These are phyloP conservation scores for Torulaspora maleeae DNA, from an alignment of 805 yeast species.

Conservation along the genomic window DNA sequence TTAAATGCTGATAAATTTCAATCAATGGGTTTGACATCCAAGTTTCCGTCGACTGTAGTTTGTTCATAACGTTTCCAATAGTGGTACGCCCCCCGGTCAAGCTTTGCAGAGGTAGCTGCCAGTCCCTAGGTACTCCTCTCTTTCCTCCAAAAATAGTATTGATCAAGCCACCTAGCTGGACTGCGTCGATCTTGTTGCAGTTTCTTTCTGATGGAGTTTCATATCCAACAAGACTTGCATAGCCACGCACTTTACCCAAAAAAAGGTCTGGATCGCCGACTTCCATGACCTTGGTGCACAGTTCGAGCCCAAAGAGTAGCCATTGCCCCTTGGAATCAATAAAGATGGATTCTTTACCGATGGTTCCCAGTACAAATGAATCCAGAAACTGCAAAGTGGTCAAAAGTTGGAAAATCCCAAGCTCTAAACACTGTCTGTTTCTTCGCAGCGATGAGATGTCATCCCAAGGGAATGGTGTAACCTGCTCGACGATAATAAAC, in stretches of 20 bases:
- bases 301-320: conserved; percentile 79
- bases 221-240: conserved; percentile 12
- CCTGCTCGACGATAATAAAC: conserved; percentile 30
- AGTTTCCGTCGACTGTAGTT: conserved; percentile 33
- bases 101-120: conserved; percentile 23
- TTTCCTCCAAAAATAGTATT: conserved; percentile 39
- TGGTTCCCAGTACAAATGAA: conserved; percentile 57
- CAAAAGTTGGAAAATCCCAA: conserved; percentile 28
- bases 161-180: conserved; percentile 32
- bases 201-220: conserved; percentile 15
- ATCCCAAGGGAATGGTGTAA: conserved; percentile 22
- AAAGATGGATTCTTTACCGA: conserved; percentile 54
- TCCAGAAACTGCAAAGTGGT: conserved; percentile 27
- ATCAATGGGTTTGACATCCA: conserved; percentile 46
- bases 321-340: conserved; percentile 73
- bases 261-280: conserved; percentile 12
- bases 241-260: conserved; percentile 7
- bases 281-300: conserved; percentile 35
- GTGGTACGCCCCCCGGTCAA: conserved; percentile 22
- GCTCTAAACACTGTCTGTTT: conserved; percentile 18
- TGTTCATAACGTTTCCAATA: conserved; percentile 35
- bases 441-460: conserved; percentile 7
- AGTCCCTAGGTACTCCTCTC: conserved; percentile 36
- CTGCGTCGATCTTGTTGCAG: conserved; percentile 39
- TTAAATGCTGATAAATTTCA: conserved; percentile 47